Conservation (phyloP, 2,329 filamentous ascomycete species). For the Lachnellula arida region DNA sequence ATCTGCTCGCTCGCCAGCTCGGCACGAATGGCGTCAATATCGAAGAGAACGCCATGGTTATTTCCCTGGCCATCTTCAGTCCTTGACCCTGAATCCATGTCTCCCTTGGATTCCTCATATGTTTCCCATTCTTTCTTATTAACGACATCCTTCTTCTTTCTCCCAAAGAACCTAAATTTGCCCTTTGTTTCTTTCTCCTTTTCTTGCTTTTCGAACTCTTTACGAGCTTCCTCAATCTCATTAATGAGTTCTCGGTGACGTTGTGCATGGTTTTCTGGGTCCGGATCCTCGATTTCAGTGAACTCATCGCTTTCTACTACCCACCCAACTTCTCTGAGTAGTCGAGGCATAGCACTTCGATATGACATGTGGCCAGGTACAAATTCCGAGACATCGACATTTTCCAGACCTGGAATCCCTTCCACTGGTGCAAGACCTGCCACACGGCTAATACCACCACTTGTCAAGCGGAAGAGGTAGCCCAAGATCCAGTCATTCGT, state of each 20-base stretch:
- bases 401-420: constrained; percentile 76
- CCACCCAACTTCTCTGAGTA: constrained; percentile 88
- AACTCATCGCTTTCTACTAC: constrained; percentile 90
- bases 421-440: constrained; percentile 78
- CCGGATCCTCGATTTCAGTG: constrained; percentile 92
- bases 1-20: constrained; percentile 60
- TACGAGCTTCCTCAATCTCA: constrained; percentile 92
- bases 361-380: constrained; percentile 97
- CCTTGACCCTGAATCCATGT: constrained; percentile 22
- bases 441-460: constrained; percentile 83
- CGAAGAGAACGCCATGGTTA: constrained; percentile 66
- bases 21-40: constrained; percentile 88
- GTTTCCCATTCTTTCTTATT: constrained; percentile 92
- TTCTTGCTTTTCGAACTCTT: constrained; percentile 75
- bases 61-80: constrained; percentile 30
- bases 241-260: constrained; percentile 90
- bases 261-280: constrained; percentile 85
- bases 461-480: constrained; percentile 92
- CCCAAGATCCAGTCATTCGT: constrained; percentile 95
- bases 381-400: constrained; percentile 78
- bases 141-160: constrained; percentile 65
- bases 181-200: constrained; percentile 56
- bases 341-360: constrained; percentile 81
- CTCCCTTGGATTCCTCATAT: constrained; percentile 69
- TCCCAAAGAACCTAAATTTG: constrained; percentile 72